Base-by-base conservation (phyloP, 306 rosid species). In the Prunus armeniaca region DNA sequence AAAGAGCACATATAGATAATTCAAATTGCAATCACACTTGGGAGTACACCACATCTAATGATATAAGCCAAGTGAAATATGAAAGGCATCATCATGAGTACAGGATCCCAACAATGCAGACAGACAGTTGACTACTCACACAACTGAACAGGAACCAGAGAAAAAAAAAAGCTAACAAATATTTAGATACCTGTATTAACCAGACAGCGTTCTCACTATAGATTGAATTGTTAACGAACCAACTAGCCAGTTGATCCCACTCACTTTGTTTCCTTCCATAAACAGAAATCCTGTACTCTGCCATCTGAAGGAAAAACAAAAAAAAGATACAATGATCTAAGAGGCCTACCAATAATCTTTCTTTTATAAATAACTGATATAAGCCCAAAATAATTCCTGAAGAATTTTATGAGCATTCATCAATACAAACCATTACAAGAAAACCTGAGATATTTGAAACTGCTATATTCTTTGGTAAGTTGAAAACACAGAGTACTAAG, bases 221-320 rank as follows among this genome's bases (percentile, higher is more conserved):
- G 19, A 93, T 86, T 67, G 86, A 74, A 82, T 93, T 90, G 83
- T 93, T 93, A 45, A 93, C 96, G 81, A 93, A 86, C 98, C 98
- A 93, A 83, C 98, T 90, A 30, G 98, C 98, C 80, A 93, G 71
- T 78, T 93, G 98, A 73, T 90, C 96, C 98, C 98, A 93, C 83
- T 90, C 98, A 80, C 98, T 90, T 81, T 89, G 91, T 76, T 93
- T 93, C 84, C 98, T 87, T 79, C 98, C 98, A 83, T 93, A 93
- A 20, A 93, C 85, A 19, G 98, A 93, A 77, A 93, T 86, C 88
- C 98, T 86, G 83, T 93, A 93, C 84, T 93, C 98, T 46, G 96
- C 98, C 98, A 93, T 89, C 98, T 93, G 91, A 71, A 7, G 9
- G 43, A 1, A 6, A 38, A 79, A 56, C n/a, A 80, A 83, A 13